Evolutionary conservation across 2,329 filamentous ascomycete species (phyloP).

Genomic region (Curvularia sp.): DNA sequence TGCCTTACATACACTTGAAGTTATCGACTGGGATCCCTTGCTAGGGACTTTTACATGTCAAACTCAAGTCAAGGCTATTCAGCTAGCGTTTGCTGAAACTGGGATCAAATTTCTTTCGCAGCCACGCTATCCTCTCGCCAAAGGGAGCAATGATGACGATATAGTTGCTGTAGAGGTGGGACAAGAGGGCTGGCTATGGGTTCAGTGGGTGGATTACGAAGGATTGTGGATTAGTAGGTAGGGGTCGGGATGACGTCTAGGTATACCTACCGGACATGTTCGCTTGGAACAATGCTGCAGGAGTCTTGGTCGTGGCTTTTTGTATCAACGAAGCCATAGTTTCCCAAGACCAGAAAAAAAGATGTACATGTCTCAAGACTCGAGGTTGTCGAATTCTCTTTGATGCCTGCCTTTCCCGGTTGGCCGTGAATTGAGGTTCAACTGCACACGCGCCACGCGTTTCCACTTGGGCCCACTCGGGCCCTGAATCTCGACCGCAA

Average conservation of each 20-base stretch:
- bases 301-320: too few species aligned
- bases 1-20: neutral
- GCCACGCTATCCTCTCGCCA: neutral
- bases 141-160: neutral
- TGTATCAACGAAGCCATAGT: too few species aligned
- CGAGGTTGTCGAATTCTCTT: neutral
- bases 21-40: constrained; percentile 11
- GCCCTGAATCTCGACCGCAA: constrained; percentile 26
- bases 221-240: neutral
- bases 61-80: neutral
- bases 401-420: neutral
- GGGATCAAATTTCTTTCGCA: constrained; percentile 2
- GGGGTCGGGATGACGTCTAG: neutral
- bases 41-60: constrained; percentile 14
- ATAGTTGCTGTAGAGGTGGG: neutral
- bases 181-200: constrained; percentile 12
- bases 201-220: constrained; percentile 1
- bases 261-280: neutral
- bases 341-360: neutral
- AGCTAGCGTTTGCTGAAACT: constrained; percentile 1
- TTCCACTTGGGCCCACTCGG: constrained; percentile 23
- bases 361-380: neutral
- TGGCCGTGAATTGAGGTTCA: constrained; percentile 24
- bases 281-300: too few species aligned
- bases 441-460: constrained; percentile 26